These are phyloP conservation scores for Coleophoma cylindrospora DNA, from an alignment of 2,329 filamentous ascomycete genomes.

Conservation along the genomic window DNA sequence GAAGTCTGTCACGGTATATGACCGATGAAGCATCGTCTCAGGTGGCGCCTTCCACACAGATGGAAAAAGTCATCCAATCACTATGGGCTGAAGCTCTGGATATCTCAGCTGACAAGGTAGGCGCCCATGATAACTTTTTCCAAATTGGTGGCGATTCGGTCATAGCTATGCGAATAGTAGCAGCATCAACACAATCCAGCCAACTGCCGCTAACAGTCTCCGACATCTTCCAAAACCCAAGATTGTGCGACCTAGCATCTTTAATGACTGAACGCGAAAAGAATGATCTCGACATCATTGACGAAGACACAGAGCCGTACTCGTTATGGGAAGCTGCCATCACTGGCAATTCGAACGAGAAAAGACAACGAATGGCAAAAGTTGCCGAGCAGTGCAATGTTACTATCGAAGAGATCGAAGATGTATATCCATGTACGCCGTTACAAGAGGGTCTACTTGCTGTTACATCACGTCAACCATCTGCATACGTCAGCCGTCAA, in stretches of 20 bases:
- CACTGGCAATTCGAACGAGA: not conserved
- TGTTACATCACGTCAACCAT: slow-evolving; percentile 22
- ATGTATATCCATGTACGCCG: slow-evolving; percentile 6
- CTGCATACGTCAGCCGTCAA: slow-evolving; percentile 26
- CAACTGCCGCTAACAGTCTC: slow-evolving; percentile 13
- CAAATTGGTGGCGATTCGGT: slow-evolving; percentile 41
- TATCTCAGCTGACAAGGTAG: slow-evolving; percentile 23
- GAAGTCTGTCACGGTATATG: not conserved
- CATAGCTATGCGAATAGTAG: slow-evolving; percentile 33
- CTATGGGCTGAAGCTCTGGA: not conserved
- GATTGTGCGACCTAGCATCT: not conserved
- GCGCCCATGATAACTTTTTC: slow-evolving; percentile 34
- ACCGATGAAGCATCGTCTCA: not conserved
- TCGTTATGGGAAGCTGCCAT: not conserved
- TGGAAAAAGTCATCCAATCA: not conserved
- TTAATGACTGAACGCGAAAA: not conserved
- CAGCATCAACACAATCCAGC: slow-evolving; percentile 14
- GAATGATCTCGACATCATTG: not conserved
- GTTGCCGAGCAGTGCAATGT: slow-evolving; percentile 26
- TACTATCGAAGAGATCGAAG: slow-evolving; percentile 16
- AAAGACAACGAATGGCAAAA: slow-evolving; percentile 25
- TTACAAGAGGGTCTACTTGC: slow-evolving; percentile 48
- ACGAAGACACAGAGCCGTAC: not conserved
- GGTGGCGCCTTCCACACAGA: not conserved
- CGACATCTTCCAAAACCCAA: slow-evolving; percentile 1